phyloP scores from a whole-genome alignment of 192 early-diverging fungal species.

The Coemansia aciculifera region DNA sequence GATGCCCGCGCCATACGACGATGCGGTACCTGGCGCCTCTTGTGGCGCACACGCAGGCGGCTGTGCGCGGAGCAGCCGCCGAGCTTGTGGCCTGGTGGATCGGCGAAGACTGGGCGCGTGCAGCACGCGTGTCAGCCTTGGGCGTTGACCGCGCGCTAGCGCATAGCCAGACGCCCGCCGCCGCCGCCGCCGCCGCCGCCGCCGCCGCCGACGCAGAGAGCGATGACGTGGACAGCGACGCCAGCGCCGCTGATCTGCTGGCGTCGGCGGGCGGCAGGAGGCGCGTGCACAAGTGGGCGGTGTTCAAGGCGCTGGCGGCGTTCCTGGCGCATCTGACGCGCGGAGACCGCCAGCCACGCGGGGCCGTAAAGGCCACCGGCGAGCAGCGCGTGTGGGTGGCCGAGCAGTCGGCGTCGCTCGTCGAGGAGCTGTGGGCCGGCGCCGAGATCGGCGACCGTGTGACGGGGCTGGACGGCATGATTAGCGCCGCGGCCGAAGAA shows the following conservation, averaged over 20 bases:
- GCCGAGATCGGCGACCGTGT: not conserved
- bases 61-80: constrained; percentile 66
- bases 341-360: not conserved
- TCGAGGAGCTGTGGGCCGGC: constrained; percentile 47
- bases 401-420: constrained; percentile 38
- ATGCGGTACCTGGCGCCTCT: constrained; percentile 62
- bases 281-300: constrained; percentile 25
- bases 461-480: constrained; percentile 29
- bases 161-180: not conserved
- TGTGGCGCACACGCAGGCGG: constrained; percentile 69
- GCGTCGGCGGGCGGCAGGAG: not conserved
- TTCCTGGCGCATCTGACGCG: constrained; percentile 39
- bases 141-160: constrained; percentile 14
- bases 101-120: constrained; percentile 46
- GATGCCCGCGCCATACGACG: constrained; percentile 58
- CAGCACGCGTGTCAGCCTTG: constrained; percentile 27
- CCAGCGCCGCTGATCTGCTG: constrained; percentile 12
- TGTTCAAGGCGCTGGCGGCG: constrained; percentile 34
- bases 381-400: constrained; percentile 25
- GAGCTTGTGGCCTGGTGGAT: constrained; percentile 61
- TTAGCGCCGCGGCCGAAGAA: constrained; percentile 13
- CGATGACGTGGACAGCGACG: constrained; percentile 20
- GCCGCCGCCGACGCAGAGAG: not conserved
- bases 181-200: not conserved
- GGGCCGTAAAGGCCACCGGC: not conserved